Conservation (phyloP, 2,329 filamentous ascomycete genomes). For the Arthroderma sp. region DNA sequence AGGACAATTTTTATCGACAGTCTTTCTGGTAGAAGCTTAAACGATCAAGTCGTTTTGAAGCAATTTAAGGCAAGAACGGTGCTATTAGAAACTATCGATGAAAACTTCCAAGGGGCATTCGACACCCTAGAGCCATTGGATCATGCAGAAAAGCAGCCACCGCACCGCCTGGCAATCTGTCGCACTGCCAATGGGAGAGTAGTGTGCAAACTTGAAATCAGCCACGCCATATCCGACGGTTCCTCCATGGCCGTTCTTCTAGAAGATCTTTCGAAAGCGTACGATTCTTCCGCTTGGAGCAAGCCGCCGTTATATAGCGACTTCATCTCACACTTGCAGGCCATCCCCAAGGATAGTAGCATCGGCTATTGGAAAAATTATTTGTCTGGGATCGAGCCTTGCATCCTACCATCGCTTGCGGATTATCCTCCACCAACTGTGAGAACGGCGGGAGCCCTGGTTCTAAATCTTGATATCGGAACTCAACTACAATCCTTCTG, state of each 20-base stretch:
- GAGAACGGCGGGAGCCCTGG: conserved; percentile 4
- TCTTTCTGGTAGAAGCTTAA: conserved; percentile 20
- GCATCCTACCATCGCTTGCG: conserved; percentile 16
- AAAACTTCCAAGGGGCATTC: conserved; percentile 14
- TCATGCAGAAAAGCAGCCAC: conserved; percentile 18
- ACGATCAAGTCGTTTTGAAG: conserved; percentile 27
- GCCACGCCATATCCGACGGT: conserved; percentile 27
- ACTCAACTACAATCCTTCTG: conserved; percentile 8
- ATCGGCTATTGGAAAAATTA: conserved; percentile 25
- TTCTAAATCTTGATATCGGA: conserved; percentile 8
- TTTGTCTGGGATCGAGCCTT: conserved; percentile 20
- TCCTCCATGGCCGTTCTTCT: conserved; percentile 22
- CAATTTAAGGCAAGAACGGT: conserved; percentile 15
- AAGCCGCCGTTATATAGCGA: conserved; percentile 23
- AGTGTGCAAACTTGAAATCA: conserved; percentile 25
- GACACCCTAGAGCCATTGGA: conserved; percentile 18
- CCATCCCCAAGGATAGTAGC: conserved; percentile 15
- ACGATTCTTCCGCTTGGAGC: conserved; percentile 18
- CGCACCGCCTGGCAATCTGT: conserved; percentile 25
- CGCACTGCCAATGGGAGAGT: conserved; percentile 19
- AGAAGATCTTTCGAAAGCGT: conserved; percentile 21
- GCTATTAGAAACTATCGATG: conserved; percentile 19
- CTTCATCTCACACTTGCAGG: conserved; percentile 24
- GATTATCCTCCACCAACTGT: conserved; percentile 1
- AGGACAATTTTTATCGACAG: conserved; percentile 25